phyloP scores from a whole-genome alignment of 345 rosid genomes.

The Sonneratia caseolaris region DNA sequence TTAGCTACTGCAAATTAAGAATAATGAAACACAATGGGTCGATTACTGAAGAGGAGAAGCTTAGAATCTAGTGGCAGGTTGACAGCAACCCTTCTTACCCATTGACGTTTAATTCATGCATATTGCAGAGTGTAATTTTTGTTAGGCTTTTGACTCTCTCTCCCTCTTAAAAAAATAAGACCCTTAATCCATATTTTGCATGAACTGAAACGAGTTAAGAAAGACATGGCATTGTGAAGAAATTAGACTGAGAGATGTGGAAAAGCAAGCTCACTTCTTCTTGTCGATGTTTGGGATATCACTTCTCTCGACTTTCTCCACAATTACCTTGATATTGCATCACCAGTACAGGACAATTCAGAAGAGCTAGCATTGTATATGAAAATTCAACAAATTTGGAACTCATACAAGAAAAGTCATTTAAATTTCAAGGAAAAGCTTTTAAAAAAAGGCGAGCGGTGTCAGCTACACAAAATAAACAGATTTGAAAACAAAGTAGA shows the following conservation, averaged over 20 bases:
- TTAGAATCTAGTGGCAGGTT: background rate
- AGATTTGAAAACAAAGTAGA: background rate
- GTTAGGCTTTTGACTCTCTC: too few relatives aligned
- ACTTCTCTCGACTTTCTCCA: slow-evolving; percentile 91
- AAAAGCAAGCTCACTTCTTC: slow-evolving; percentile 54
- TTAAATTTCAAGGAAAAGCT: background rate
- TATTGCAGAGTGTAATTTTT: too few relatives aligned
- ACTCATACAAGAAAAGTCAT: background rate
- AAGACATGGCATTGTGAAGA: background rate
- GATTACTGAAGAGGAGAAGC: background rate
- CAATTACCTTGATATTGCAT: slow-evolving; percentile 54
- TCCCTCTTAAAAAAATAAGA: background rate
- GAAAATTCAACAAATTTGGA: background rate
- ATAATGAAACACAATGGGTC: too few relatives aligned
- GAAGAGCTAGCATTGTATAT: too few relatives aligned
- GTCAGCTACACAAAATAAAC: background rate
- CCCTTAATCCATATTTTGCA: background rate
- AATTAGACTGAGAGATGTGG: background rate
- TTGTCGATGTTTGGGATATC: slow-evolving; percentile 91
- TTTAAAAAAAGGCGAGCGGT: background rate
- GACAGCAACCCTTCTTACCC: background rate
- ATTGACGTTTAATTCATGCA: too few relatives aligned
- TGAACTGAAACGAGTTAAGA: background rate
- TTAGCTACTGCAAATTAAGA: too few relatives aligned
- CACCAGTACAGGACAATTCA: background rate